Conservation (phyloP, 768 basidiomycete genomes). For the Erythrobasidium yunnanense region DNA sequence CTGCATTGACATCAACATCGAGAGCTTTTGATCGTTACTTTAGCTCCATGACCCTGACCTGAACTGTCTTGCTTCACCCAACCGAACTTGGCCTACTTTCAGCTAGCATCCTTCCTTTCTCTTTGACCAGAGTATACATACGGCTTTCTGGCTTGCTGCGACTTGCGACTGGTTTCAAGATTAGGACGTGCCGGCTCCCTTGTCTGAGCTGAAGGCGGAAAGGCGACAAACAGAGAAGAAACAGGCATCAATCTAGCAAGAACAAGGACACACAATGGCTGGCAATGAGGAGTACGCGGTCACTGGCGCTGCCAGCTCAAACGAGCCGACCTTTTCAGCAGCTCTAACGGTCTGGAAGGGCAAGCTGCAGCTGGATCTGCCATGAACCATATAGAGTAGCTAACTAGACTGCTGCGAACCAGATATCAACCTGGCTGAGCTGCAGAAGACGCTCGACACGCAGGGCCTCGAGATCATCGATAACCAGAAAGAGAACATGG, state of each 20-base stretch:
- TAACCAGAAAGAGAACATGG: slow-evolving; percentile 92
- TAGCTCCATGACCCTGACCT: no score
- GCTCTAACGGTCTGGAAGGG: slow-evolving; percentile 33
- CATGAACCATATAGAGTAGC: not conserved
- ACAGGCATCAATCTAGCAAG: not conserved
- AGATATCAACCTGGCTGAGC: slow-evolving; percentile 79
- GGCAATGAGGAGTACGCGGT: slow-evolving; percentile 3
- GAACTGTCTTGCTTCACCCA: no score
- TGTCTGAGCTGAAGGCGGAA: no score
- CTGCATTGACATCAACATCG: not conserved
- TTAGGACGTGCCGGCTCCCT: no score
- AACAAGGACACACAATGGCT: slow-evolving; percentile 4
- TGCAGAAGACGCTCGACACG: slow-evolving; percentile 83
- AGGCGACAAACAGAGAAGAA: no score
- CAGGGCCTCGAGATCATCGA: slow-evolving; percentile 90
- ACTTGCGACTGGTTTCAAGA: no score
- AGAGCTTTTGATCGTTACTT: not conserved
- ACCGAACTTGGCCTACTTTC: no score
- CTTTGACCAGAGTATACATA: no score
- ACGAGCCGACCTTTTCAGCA: slow-evolving; percentile 28
- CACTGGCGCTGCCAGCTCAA: not conserved
- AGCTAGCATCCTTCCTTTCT: no score
- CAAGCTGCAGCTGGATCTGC: not conserved
- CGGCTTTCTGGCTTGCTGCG: no score
- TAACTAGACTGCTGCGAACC: not conserved